Evolutionary conservation across 805 yeast genomes (phyloP).

Genomic region (Saturnispora hagleri): DNA sequence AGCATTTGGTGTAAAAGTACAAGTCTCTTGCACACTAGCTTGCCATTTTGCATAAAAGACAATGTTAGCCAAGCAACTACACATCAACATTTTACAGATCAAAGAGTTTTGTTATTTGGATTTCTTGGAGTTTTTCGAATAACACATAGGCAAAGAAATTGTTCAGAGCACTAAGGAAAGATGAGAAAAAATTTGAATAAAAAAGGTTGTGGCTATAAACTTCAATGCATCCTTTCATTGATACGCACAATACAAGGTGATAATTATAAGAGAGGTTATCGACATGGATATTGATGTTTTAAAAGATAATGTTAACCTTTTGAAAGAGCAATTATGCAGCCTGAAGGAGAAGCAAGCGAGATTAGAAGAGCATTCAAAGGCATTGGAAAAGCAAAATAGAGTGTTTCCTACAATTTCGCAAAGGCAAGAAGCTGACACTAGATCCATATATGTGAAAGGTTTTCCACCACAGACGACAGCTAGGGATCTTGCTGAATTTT

Average conservation of each 20-base stretch:
- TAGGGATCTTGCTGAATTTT: slow-evolving; percentile 68
- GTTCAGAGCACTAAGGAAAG: no score
- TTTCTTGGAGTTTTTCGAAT: no score
- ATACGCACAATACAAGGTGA: neutral
- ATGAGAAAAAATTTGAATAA: no score
- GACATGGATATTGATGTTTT: neutral
- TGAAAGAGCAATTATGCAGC: slow-evolving; percentile 34
- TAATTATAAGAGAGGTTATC: neutral
- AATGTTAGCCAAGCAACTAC: no score
- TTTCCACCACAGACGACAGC: slow-evolving; percentile 77
- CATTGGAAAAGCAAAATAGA: neutral
- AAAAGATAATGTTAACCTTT: neutral
- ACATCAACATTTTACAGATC: no score
- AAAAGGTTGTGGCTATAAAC: no score
- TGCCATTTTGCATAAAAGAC: no score
- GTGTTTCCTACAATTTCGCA: slow-evolving; percentile 18
- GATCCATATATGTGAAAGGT: slow-evolving; percentile 75
- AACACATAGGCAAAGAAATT: no score
- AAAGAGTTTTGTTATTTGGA: no score
- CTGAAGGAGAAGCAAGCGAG: slow-evolving; percentile 58
- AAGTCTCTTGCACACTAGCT: no score
- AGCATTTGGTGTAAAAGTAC: no score
- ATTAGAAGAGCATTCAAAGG: slow-evolving; percentile 28
- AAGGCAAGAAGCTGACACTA: slow-evolving; percentile 61
- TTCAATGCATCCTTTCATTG: no score